These are phyloP conservation scores for Penicillium robsamsonii DNA, from an alignment of 495 filamentous ascomycete genomes.

Conservation along the genomic window DNA sequence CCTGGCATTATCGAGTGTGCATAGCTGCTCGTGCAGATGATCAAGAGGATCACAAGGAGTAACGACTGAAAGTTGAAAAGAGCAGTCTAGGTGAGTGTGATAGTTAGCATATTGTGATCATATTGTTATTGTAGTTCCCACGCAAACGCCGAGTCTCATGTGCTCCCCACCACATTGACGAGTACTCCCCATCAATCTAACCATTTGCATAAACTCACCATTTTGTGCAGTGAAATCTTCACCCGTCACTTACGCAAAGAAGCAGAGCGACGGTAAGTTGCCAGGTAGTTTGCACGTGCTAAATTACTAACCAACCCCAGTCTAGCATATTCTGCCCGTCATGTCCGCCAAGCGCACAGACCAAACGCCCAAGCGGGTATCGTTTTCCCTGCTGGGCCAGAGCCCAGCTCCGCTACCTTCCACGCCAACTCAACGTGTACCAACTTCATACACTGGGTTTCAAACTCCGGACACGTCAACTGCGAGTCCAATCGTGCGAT, in stretches of 20 bases:
- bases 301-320: neutral
- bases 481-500: no score
- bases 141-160: slow-evolving; percentile 4
- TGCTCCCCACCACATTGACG: slow-evolving; percentile 1
- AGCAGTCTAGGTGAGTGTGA: slow-evolving; percentile 61
- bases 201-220: slow-evolving; percentile 17
- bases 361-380: slow-evolving; percentile 7
- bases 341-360: slow-evolving; percentile 27
- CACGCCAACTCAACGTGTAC: neutral
- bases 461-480: neutral
- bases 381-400: neutral
- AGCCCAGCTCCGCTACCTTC: neutral
- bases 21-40: slow-evolving; percentile 94
- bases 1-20: slow-evolving; percentile 86
- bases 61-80: slow-evolving; percentile 98
- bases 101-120: slow-evolving; percentile 12
- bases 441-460: neutral
- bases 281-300: slow-evolving; percentile 2
- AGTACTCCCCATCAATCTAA: neutral
- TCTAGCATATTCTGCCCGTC: slow-evolving; percentile 23
- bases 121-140: slow-evolving; percentile 12
- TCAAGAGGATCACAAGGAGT: slow-evolving; percentile 86
- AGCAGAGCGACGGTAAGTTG: slow-evolving; percentile 2
- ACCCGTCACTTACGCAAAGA: neutral
- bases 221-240: slow-evolving; percentile 13